A percentile compares a stretch with the other conserved stretches of the same genome.
These are phyloP conservation scores for Citrullus colocynthis DNA, from an alignment of 306 rosid species.

Conservation along the genomic window DNA sequence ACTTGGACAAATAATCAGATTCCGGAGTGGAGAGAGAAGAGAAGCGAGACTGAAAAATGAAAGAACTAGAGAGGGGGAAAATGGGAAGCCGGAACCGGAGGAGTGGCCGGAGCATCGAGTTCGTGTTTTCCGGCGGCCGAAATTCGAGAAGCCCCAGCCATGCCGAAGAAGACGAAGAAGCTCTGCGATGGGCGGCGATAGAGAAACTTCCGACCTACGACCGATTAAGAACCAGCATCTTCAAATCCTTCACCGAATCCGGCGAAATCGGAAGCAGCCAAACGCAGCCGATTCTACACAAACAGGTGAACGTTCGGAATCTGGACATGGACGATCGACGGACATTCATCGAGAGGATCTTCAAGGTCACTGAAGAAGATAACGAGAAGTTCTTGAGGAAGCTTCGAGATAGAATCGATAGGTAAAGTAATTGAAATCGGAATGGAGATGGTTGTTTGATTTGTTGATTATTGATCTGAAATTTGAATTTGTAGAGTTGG, in stretches of 20 bases:
- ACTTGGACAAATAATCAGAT: neutral
- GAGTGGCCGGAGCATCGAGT: conserved; percentile 63
- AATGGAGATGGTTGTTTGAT: neutral
- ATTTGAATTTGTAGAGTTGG: conserved; percentile 50
- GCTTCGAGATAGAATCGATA: conserved; percentile 54
- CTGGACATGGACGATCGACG: conserved; percentile 56
- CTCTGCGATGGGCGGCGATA: conserved; percentile 91
- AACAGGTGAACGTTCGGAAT: conserved; percentile 61
- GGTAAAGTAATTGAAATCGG: conserved; percentile 17
- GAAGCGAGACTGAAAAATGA: neutral
- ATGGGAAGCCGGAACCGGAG: conserved; percentile 42
- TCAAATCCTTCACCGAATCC: conserved; percentile 27
- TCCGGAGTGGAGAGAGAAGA: neutral
- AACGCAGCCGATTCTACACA: conserved; percentile 19
- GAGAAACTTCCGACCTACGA: conserved; percentile 80
- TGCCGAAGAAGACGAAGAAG: conserved; percentile 73
- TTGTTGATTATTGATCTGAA: neutral
- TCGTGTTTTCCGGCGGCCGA: conserved; percentile 34
- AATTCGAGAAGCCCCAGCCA: conserved; percentile 40
- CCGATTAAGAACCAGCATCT: conserved; percentile 70
- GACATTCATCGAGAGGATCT: conserved; percentile 49
- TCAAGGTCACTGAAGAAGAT: conserved; percentile 85
- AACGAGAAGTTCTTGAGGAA: conserved; percentile 68
- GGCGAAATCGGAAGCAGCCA: conserved; percentile 1
- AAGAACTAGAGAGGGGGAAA: neutral